Conservation (phyloP, 164 flowering plant genomes). For the Hamamelis virginiana region DNA sequence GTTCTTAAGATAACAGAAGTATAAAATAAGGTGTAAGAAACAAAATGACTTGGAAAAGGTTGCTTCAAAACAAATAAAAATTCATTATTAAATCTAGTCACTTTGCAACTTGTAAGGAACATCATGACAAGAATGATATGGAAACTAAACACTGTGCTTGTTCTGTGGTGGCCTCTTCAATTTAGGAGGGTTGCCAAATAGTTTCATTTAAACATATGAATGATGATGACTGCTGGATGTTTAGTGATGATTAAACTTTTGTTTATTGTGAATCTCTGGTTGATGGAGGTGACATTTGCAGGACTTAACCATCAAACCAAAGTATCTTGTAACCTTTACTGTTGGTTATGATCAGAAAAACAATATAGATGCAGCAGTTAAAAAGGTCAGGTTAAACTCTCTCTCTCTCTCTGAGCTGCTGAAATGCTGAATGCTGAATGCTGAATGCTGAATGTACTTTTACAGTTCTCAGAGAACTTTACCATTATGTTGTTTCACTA, state of each 20-base stretch:
- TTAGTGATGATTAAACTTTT: neutral
- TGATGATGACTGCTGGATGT: neutral
- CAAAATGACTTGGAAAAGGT: neutral
- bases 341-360: slow-evolving; percentile 59
- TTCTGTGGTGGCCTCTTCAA: neutral
- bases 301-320: slow-evolving; percentile 56
- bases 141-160: neutral
- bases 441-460: neutral
- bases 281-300: slow-evolving; percentile 30
- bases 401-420: neutral
- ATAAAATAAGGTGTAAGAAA: neutral
- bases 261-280: slow-evolving; percentile 1
- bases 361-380: slow-evolving; percentile 61
- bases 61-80: neutral
- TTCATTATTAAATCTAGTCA: neutral
- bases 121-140: neutral
- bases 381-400: slow-evolving; percentile 45
- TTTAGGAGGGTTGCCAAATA: neutral
- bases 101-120: neutral
- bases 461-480: slow-evolving; percentile 72
- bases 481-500: slow-evolving; percentile 67
- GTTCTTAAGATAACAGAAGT: neutral
- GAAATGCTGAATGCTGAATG: neutral
- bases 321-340: slow-evolving; percentile 70
- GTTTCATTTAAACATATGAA: neutral